Base-by-base conservation (phyloP, 345 rosid species). In the Aquilaria sinensis region DNA sequence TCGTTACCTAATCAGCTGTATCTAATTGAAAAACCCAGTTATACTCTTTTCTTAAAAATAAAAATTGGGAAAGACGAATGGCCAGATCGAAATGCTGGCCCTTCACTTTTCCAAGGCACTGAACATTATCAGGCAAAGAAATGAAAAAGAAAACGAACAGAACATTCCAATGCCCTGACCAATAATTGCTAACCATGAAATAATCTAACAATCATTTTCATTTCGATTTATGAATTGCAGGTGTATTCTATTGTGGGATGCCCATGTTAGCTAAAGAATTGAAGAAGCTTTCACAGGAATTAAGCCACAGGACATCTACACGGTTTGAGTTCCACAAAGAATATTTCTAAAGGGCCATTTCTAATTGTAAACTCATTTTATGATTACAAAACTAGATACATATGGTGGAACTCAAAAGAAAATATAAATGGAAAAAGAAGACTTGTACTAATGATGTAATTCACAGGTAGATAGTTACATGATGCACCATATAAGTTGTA, bases 301-400 rank as follows among this genome's bases (percentile, higher is more conserved):
- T 88, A 64, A 90, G 69, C 72, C 89, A 80, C 70, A 84, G 70
- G 78, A 90, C 95, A 75, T 73, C 85, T 23, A 88, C 99, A 2
- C 67, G 89, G 33, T 94, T 94, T 9, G 96, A 88, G 68, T 94
- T 94, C 71, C 99, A 90, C 80, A 90, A 94, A 66, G 99, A 94
- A 74, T 74, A 82, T 72, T 94, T 88, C 88, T 94, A 68, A 83
- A 7, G 4, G 23, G 10, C 11, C 30, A 6, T 60, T 47, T 13
- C 47, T 37, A 37, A 37, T 9, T 5, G 8, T 9, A 37, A 37
- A 37, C 43, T 37, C 43, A 37, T 37, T 37, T 23, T 37, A 37
- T 9, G 43, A 37, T 37, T 37, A 37, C 7, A 37, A 37, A 37
- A 37, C 43, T 5, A 37, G 43, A 37, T 3, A 9, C 8, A 37